Evolutionary conservation across 768 basidiomycete species (phyloP), one percentile per base, ranked within the genome.

Genomic region (Lactarius akahatsu): DNA sequence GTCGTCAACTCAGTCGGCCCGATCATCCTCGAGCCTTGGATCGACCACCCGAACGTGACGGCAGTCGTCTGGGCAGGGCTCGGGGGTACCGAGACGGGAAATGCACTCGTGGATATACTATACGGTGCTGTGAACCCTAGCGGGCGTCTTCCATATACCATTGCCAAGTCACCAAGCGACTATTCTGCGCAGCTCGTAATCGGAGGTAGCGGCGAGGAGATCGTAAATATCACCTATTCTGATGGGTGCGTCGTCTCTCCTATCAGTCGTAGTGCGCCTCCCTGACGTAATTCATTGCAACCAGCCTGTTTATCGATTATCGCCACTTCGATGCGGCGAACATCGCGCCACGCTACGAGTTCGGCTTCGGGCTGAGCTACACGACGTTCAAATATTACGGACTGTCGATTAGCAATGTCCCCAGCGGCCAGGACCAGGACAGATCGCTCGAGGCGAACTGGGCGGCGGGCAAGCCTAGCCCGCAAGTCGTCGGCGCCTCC

Each of bases 331-430:
- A 81, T 58, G 67, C 72, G 84, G 78, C 84, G 75, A 83, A 87
- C 68, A 91, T 93, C 69, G 81, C 81, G 0, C 92, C 92, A 4
- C 89, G 90, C 43, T 94, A 86, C 72, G 91, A 92, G 73, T 98
- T 98, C 74, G 95, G 95, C 5, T 96, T 87, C 73, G 95, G 95
- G 0, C 75, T 96, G 72, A 90, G 87, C 63, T 98, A 97, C 78
- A 90, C 95, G 52, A 82, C 77, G 2, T 98, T 96, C 75, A 76
- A 82, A 38, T 96, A 93, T 74, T 85, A 80, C 52, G 77, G 82
- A 38, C 77, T 95, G 13, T 69, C 79, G 3, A 76, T 91, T 38
- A 73, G 73, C 18, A 78, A 79, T 62, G 74, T 89, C 4, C 1
- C 1, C 1, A 55, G 59, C 4, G 61, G 72, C 9, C 65, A 69